Evolutionary conservation across 1,284 basidiomycete species (phyloP).

Genomic region (Afroboletus lepidellus): DNA sequence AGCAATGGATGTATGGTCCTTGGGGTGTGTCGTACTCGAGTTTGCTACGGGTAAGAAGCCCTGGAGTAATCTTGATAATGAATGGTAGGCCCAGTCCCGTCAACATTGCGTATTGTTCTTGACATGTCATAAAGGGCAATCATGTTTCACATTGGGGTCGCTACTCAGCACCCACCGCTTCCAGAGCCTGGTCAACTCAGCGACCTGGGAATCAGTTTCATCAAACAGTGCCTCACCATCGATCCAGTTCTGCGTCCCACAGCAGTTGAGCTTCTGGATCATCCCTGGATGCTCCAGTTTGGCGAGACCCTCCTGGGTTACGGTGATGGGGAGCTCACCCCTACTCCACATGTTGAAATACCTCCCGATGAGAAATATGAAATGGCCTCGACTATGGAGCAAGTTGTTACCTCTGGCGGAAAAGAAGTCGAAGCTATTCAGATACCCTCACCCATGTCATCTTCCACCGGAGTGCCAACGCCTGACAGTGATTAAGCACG

Average conservation of each 20-base stretch:
- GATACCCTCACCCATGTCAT: conserved; percentile 39
- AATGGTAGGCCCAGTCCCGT: conserved; percentile 67
- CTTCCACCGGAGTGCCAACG: conserved; percentile 32
- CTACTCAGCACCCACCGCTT: conserved; percentile 93
- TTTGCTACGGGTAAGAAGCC: conserved; percentile 96
- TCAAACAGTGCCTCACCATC: conserved; percentile 88
- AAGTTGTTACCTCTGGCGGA: conserved; percentile 57
- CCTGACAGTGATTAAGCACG: conserved; percentile 29
- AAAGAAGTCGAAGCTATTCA: conserved; percentile 57
- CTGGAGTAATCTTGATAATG: conserved; percentile 98
- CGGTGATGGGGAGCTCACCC: conserved; percentile 61
- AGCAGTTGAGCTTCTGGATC: conserved; percentile 82
- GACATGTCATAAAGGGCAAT: conserved; percentile 66
- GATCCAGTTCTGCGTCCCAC: conserved; percentile 84
- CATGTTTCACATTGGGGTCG: conserved; percentile 99
- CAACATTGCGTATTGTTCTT: not conserved
- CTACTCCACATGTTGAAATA: conserved; percentile 47
- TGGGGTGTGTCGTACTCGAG: conserved; percentile 96
- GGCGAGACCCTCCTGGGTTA: conserved; percentile 65
- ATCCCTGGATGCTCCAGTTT: conserved; percentile 89
- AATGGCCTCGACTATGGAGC: conserved; percentile 51
- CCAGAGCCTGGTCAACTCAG: conserved; percentile 91
- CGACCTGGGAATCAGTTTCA: conserved; percentile 90
- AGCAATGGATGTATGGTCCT: conserved; percentile 98
- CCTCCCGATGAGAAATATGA: conserved; percentile 50